A percentile compares a stretch with the other conserved stretches of the same genome.
phyloP scores from a whole-genome alignment of 306 rosid species.

The Luffa acutangula region DNA sequence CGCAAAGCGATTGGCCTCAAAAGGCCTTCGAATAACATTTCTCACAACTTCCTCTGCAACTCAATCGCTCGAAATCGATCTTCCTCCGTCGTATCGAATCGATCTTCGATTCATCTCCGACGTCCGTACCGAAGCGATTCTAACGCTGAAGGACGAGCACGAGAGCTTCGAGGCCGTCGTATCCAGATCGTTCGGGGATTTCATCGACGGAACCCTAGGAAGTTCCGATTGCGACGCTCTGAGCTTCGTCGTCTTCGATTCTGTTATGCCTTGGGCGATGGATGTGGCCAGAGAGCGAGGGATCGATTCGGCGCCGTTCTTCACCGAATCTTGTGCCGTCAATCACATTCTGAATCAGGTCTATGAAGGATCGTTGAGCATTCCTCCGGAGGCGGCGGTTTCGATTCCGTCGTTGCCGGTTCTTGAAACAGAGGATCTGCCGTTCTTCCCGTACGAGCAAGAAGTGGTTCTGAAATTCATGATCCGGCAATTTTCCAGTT shows the following conservation, averaged over 20 bases:
- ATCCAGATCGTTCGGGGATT: background rate
- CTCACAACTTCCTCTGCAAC: background rate
- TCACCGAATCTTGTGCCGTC: background rate
- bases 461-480: background rate
- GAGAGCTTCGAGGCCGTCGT: background rate
- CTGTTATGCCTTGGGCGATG: background rate
- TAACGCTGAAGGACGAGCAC: background rate
- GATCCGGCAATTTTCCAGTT: slow-evolving; percentile 3
- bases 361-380: background rate
- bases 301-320: slow-evolving; percentile 4
- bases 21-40: slow-evolving; percentile 13
- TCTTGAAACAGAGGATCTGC: slow-evolving; percentile 10
- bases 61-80: background rate
- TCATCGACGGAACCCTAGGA: background rate
- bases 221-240: background rate
- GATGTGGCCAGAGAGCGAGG: background rate
- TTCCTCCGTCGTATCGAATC: background rate
- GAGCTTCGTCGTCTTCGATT: background rate
- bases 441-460: background rate
- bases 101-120: background rate
- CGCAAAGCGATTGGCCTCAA: slow-evolving; percentile 19
- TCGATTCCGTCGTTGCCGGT: slow-evolving; percentile 9
- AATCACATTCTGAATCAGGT: background rate
- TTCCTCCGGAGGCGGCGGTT: background rate
- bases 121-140: background rate